These are phyloP conservation scores for Microcyclospora tardicrescens DNA, from an alignment of 2,329 filamentous ascomycete genomes.

Conservation along the genomic window DNA sequence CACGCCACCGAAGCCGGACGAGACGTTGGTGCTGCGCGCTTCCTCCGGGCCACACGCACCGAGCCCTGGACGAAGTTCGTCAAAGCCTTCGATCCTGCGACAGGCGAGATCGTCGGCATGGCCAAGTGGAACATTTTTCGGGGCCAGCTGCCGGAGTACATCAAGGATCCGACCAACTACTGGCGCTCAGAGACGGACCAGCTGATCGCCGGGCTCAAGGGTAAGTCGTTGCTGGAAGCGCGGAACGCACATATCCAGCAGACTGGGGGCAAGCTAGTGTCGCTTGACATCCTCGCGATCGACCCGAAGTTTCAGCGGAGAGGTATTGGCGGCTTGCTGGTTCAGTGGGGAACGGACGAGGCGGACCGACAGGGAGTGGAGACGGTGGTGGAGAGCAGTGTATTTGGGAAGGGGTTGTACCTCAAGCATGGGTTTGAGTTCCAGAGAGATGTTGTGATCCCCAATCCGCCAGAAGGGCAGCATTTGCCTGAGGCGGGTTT, in stretches of 20 bases:
- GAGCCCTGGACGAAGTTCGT: slow-evolving; percentile 15
- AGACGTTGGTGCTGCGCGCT: slow-evolving; percentile 12
- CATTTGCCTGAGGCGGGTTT: slow-evolving; percentile 8
- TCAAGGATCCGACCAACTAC: slow-evolving; percentile 6
- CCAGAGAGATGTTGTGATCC: slow-evolving; percentile 12
- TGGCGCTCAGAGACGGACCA: slow-evolving; percentile 13
- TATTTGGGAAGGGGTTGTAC: slow-evolving; percentile 18
- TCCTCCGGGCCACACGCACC: slow-evolving; percentile 9
- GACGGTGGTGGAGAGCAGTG: slow-evolving; percentile 19
- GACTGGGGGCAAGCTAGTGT: slow-evolving; percentile 15
- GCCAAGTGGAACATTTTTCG: slow-evolving; percentile 21
- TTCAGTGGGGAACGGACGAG: slow-evolving; percentile 17
- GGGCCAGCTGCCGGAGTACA: slow-evolving; percentile 7
- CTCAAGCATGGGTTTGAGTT: slow-evolving; percentile 21
- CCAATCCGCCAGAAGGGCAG: slow-evolving; percentile 7
- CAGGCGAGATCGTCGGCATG: slow-evolving; percentile 17
- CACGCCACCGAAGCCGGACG: slow-evolving; percentile 16
- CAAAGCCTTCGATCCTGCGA: slow-evolving; percentile 17
- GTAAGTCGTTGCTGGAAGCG: slow-evolving; percentile 10
- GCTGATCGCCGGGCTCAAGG: slow-evolving; percentile 10
- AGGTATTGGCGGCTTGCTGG: slow-evolving; percentile 15
- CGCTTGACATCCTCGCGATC: slow-evolving; percentile 18
- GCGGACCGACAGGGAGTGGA: slow-evolving; percentile 18
- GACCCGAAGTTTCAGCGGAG: slow-evolving; percentile 18
- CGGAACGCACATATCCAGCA: slow-evolving; percentile 13